Evolutionary conservation across 2,329 filamentous ascomycete species (phyloP), one percentile per base, ranked within the genome.

Genomic region (Lecanicillium sp.): DNA sequence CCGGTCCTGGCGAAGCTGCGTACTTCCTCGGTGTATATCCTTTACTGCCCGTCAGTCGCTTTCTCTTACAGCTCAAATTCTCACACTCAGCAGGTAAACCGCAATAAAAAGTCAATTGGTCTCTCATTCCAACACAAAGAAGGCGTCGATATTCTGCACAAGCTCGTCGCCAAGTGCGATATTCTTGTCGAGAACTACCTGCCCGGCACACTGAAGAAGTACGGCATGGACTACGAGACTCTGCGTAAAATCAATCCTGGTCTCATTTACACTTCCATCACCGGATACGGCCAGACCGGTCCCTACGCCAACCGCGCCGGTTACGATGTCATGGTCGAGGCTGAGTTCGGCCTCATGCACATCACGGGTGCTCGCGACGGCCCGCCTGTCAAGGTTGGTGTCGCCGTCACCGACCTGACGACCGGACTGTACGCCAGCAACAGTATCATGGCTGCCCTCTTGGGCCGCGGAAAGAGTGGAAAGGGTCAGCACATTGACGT

Each of bases 261-360:
- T 5, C 74, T 98, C 39, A 87, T 98, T 56, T 98, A 98, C 62
- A 90, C 91, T 12, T 95, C 89, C 56, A 95, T 98, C 58, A 98
- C 93, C 0, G 93, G 93, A 1, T 98, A 97, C 62, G 93, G 93
- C 2, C 93, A 98, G 64, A 95, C 87, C 1, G 93, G 93, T 0
- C 93, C 93, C 0, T 95, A 95, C 66, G 81, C 84, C 5, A 79
- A 83, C 54, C 79, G 93, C 12, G 90, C 93, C 3, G 93, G 93
- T 4, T 98, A 98, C 73, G 93, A 98, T 67, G 93, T 98, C 56
- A 98, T 98, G 91, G 91, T 98, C 10, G 93, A 98, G 71, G 93
- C 93, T 51, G 93, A 97, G 64, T 90, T 98, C 69, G 93, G 93
- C 1, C 71, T 98, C 49, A 98, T 98, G 93, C 93, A 98, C 68